phyloP scores from a whole-genome alignment of 2,329 filamentous ascomycete species.

The Cytospora piceicola region DNA sequence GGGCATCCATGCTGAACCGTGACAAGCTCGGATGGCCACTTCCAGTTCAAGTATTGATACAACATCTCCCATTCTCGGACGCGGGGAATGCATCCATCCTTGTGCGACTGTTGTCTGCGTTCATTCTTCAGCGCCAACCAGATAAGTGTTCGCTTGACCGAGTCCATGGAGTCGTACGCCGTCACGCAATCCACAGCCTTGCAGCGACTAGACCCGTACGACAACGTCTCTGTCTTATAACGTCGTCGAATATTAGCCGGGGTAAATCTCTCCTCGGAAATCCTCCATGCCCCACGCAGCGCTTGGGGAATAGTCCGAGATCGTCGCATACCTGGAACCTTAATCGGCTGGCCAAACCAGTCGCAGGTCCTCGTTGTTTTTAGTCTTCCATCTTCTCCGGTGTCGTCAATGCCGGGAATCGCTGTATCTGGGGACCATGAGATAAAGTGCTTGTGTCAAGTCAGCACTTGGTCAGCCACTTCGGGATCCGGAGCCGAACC shows the following conservation, averaged over 20 bases:
- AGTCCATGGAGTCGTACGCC: background rate
- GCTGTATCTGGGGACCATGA: constrained; percentile 42
- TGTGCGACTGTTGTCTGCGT: constrained; percentile 7
- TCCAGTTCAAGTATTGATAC: background rate
- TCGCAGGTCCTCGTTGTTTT: constrained; percentile 30
- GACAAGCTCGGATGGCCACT: background rate
- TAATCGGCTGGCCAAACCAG: constrained; percentile 38
- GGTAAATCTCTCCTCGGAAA: constrained; percentile 30
- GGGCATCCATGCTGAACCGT: constrained; percentile 1
- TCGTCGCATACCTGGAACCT: constrained; percentile 35
- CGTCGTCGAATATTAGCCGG: constrained; percentile 35
- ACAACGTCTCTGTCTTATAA: constrained; percentile 31
- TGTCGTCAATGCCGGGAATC: constrained; percentile 60
- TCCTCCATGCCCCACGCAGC: constrained; percentile 39
- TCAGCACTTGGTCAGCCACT: background rate
- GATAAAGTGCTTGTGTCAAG: constrained; percentile 30
- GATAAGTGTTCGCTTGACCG: background rate
- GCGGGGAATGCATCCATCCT: background rate
- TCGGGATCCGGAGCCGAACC: constrained; percentile 42
- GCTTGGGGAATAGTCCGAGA: constrained; percentile 35
- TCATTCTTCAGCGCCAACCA: constrained; percentile 9
- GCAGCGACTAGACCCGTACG: background rate
- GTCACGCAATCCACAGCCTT: background rate
- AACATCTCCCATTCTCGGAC: constrained; percentile 1
- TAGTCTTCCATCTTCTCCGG: constrained; percentile 57